Conservation (phyloP, 139 green algal species). For the Nannochloris sp. region DNA sequence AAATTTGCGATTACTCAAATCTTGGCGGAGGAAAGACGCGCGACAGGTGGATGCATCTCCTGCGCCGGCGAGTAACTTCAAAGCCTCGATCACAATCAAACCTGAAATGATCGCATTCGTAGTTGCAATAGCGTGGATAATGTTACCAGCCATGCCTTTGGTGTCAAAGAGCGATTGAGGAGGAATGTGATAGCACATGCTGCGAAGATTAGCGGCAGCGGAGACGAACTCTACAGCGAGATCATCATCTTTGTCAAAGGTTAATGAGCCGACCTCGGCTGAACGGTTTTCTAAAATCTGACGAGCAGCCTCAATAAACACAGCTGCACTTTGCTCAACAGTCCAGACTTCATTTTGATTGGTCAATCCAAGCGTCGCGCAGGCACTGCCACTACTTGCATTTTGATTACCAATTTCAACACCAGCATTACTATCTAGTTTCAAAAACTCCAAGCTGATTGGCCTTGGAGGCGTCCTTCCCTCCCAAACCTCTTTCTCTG, state of each 20-base stretch:
- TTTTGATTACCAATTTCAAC: not conserved
- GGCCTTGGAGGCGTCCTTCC: constrained; percentile 52
- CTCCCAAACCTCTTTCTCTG: constrained; percentile 70
- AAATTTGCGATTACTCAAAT: constrained; percentile 26
- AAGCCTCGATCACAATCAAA: constrained; percentile 83
- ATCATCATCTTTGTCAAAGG: constrained; percentile 88
- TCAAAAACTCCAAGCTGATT: constrained; percentile 32
- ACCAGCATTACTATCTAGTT: too few species aligned
- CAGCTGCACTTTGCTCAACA: constrained; percentile 27
- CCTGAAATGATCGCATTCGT: constrained; percentile 95
- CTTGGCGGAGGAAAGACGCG: constrained; percentile 45
- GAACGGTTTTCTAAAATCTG: constrained; percentile 43
- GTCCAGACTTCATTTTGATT: constrained; percentile 57
- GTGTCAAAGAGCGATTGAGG: constrained; percentile 73
- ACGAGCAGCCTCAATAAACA: constrained; percentile 68
- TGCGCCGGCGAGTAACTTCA: constrained; percentile 74
- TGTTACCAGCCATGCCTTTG: constrained; percentile 98
- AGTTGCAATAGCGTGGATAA: constrained; percentile 98
- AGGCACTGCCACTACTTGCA: constrained; percentile 12
- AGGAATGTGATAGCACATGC: constrained; percentile 72
- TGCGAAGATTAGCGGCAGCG: constrained; percentile 80
- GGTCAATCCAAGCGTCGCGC: constrained; percentile 38
- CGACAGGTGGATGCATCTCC: constrained; percentile 4
- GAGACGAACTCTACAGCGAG: constrained; percentile 92
- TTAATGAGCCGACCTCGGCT: constrained; percentile 40